phyloP scores from a whole-genome alignment of 768 basidiomycete species.

The Lactarius akahatsu region DNA sequence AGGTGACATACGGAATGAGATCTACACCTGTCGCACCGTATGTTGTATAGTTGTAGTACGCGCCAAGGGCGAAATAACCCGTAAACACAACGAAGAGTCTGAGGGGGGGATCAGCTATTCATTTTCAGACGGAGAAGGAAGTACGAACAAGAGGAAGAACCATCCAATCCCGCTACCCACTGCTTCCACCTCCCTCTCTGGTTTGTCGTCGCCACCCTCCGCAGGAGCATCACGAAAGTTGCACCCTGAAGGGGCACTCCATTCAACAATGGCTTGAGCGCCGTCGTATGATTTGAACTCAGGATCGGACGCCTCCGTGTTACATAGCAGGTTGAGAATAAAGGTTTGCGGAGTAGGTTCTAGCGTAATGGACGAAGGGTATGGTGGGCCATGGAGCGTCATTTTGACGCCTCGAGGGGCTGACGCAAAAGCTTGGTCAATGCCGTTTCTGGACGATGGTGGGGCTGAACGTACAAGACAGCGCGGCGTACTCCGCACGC shows the following conservation, averaged over 20 bases:
- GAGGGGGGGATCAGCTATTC: slow-evolving; percentile 11
- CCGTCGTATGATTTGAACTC: slow-evolving; percentile 61
- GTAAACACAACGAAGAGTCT: slow-evolving; percentile 65
- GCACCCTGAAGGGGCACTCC: slow-evolving; percentile 65
- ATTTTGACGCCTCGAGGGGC: slow-evolving; percentile 58
- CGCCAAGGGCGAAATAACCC: slow-evolving; percentile 74
- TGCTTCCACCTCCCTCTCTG: slow-evolving; percentile 28
- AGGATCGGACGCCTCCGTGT: slow-evolving; percentile 41
- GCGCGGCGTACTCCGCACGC: slow-evolving; percentile 32
- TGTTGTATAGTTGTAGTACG: slow-evolving; percentile 85
- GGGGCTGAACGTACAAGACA: slow-evolving; percentile 42
- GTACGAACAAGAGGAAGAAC: slow-evolving; percentile 79
- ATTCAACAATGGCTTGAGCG: slow-evolving; percentile 53
- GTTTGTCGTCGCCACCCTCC: slow-evolving; percentile 35
- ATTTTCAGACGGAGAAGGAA: not conserved
- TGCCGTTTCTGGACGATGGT: not conserved
- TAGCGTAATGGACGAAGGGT: slow-evolving; percentile 51
- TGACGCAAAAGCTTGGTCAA: slow-evolving; percentile 29
- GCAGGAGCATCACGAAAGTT: slow-evolving; percentile 33
- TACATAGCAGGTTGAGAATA: slow-evolving; percentile 61
- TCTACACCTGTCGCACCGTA: slow-evolving; percentile 84
- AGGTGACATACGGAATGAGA: slow-evolving; percentile 72
- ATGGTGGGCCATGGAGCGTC: slow-evolving; percentile 57
- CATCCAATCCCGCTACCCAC: slow-evolving; percentile 80
- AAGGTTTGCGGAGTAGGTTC: slow-evolving; percentile 55